Evolutionary conservation across 2,329 filamentous ascomycete genomes (phyloP), one percentile per base, ranked within the genome.

Genomic region (Botrytis cinerea): DNA sequence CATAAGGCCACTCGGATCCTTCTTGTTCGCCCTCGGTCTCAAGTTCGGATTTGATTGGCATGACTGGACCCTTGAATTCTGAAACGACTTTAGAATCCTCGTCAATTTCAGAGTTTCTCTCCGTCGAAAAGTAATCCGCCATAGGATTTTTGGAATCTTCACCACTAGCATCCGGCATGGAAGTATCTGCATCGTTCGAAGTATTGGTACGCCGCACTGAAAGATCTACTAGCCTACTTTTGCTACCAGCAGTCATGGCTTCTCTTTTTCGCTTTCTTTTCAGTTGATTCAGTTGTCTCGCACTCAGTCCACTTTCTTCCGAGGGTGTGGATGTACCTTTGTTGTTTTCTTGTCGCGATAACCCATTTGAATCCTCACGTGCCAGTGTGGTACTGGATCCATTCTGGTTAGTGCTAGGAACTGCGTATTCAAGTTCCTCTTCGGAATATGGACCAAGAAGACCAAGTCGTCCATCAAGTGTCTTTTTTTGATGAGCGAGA

Each of bases 221-320:
- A 70, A 99, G 86, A 81, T 99, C 96, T 63, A 97, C 94, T 66
- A 97, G 92, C 0, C 93, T 91, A 71, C 93, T 91, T 81, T 98
- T 98, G 77, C 92, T 95, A 73, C 95, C 93, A 70, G 95, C 93
- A 79, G 94, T 92, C 82, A 96, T 94, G 5, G 94, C 91, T 78
- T 97, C 93, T 78, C 92, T 90, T 83, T 98, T 99, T 61, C 94
- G 90, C 81, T 98, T 98, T 61, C 96, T 90, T 83, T 98, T 98
- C 16, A 99, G 84, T 70, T 96, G 93, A 80, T 99, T 99, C 32
- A 98, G 88, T 80, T 99, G 96, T 60, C 96, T 90, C 75, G 96
- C 95, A 84, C 96, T 98, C 70, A 99, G 86, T 4, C 90, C 90
- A 6, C 88, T 83, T 79, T 94, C 92, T 75, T 93, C 92, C 3